Base-by-base conservation (phyloP, 805 yeast species). In the Lachancea cidri region DNA sequence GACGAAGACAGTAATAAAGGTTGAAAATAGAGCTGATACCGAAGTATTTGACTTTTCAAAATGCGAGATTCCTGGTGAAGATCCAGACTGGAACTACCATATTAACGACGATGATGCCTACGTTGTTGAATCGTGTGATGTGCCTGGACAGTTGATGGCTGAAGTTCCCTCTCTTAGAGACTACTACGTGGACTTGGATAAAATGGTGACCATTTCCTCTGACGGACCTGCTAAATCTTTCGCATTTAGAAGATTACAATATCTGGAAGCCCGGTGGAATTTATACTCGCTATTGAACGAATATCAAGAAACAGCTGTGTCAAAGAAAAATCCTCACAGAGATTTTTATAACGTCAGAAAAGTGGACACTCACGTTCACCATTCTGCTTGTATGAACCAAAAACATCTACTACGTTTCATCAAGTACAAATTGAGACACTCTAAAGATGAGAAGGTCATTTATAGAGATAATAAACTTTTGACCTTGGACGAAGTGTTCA, bases 321-420 rank as follows among this genome's bases (percentile, higher is more conserved):
- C 95, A 7, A 93, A 93, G 65, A 77, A 80, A 45, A 89, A 89
- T 50, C 98, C 98, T 4, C 99, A 93, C 62, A 80, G 99, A 63
- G 99, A 69, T 53, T 68, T 69, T 35, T 69, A 69, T 42, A 69
- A 69, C 41, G 69, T 64, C 13, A 55, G 73, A 47, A 70, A 70
- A 47, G 64, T 70, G 27, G 73, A 69, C 39, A 93, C 98, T 15
- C 99, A 93, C 72, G 96, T 93, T 54, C 99, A 93, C 62, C 98
- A 94, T 62, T 86, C 96, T 7, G 99, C 99, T 8, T 89, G 97
- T 64, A 94, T 94, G 98, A 94, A 94, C 58, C 98, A 93, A 67
- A 93, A 93, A 65, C 99, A 93, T 67, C 69, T 93, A 54, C 71
- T 93, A 50, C 81, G 99, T 55, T 93, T 86, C 63, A 93, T 93